Evolutionary conservation across 805 yeast species (phyloP), one percentile per base, ranked within the genome.

Genomic region (Metschnikowia colocasiae): DNA sequence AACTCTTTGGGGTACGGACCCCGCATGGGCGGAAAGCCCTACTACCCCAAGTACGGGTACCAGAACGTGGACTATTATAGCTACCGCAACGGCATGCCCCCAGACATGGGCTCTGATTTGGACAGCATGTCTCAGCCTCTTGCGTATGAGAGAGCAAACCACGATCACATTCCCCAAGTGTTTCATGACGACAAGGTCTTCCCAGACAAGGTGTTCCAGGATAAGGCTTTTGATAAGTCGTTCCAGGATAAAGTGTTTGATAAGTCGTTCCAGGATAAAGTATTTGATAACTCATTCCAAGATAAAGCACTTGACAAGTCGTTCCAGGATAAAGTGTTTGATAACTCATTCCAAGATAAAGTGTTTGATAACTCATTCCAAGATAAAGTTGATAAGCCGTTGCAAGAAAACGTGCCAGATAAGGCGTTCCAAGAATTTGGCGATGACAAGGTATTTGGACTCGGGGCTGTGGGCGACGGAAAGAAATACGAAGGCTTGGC

Each of bases 131-230:
- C 18, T 7, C 16, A 16, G 3, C 15, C 23, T 3, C 25, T 29
- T 22, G 5, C 34, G 3, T 27, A 29, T 13, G 34, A 39, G 18
- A 22, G 26, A 12, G 12, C 43, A 7, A 13, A 16, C 36, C 30
- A 22, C 22, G 36, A 23, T n/a, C 55, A 52, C 35, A 51, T 52
- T n/a, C 57, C 57, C 18, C 54, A 54, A 33, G 52, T 55, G 27
- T 55, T 55, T 35, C 56, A 52, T 18, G 53, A 47, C 26, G 37
- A 39, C 20, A 34, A 35, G 38, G 26, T 9, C 3, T 31, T 31
- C 12, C 19, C 6, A n/a, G 32, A 38, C 6, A 27, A 27, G 18
- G 8, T 10, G 7, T 18, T 26, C 18, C 29, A 37, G 30, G 30
- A 22, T 4, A 22, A 25, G 8, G 8, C 7, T 25, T 8, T 25